These are phyloP conservation scores for Abrus precatorius DNA, from an alignment of 306 rosid species.

Conservation along the genomic window DNA sequence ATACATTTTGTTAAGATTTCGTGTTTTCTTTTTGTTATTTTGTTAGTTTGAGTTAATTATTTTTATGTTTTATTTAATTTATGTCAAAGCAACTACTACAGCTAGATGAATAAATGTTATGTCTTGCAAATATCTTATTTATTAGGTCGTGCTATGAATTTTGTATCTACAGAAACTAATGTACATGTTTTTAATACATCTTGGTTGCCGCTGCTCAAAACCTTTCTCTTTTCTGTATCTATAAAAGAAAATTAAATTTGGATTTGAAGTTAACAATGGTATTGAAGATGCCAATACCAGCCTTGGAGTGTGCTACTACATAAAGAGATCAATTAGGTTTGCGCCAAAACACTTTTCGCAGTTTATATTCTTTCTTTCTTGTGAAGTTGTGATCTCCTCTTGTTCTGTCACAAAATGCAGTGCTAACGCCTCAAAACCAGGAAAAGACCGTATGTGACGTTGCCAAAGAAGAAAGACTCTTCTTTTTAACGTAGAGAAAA, in stretches of 20 bases:
- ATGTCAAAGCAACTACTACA: too few relatives aligned
- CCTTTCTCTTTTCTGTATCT: neutral
- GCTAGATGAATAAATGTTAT: too few relatives aligned
- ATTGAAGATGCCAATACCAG: neutral
- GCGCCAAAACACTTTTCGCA: slow-evolving; percentile 6
- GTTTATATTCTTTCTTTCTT: neutral
- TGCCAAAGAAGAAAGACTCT: neutral
- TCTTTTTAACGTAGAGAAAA: neutral
- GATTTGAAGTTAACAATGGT: neutral
- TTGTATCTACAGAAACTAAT: too few relatives aligned
- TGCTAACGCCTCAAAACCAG: neutral
- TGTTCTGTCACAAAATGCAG: slow-evolving; percentile 20
- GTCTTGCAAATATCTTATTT: too few relatives aligned
- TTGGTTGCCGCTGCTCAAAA: neutral
- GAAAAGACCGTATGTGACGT: slow-evolving; percentile 3
- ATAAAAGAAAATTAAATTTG: neutral
- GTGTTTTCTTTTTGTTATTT: too few relatives aligned
- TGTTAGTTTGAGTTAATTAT: too few relatives aligned
- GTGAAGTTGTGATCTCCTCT: neutral
- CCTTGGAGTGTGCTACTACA: slow-evolving; percentile 23
- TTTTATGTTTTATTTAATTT: too few relatives aligned
- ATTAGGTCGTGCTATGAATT: too few relatives aligned
- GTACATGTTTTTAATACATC: neutral
- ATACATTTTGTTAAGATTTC: too few relatives aligned
- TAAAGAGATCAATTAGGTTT: slow-evolving; percentile 26